A percentile compares a stretch with the other conserved stretches of the same genome.
Evolutionary conservation across 768 basidiomycete genomes (phyloP).

Genomic region (Tulasnella sp.): DNA sequence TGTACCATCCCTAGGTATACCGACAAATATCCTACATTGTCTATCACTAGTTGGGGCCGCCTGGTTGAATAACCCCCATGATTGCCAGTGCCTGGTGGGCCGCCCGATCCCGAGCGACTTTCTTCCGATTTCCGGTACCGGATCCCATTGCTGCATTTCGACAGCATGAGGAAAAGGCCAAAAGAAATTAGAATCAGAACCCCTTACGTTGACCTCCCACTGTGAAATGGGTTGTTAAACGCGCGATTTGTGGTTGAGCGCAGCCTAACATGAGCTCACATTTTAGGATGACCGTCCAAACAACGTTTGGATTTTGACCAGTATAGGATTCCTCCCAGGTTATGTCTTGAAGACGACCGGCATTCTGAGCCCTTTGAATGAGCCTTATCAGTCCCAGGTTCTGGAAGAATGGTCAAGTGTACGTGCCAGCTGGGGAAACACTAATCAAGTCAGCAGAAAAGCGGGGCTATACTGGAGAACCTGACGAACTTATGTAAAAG

Average conservation of each 20-base stretch:
- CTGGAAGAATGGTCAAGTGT: not conserved
- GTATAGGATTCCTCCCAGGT: not conserved
- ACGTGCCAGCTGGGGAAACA: not conserved
- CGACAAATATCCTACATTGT: not conserved
- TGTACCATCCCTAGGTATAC: not conserved
- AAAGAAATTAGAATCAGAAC: not conserved
- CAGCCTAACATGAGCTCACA: not conserved
- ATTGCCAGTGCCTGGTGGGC: slow-evolving; percentile 1
- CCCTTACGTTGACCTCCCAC: not conserved
- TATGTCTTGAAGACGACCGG: not conserved
- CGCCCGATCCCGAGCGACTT: not conserved
- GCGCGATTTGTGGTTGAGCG: not conserved
- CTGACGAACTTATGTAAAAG: not conserved
- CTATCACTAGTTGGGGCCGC: not conserved
- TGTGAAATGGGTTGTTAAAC: not conserved
- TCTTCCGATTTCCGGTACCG: not conserved
- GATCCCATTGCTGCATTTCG: not conserved
- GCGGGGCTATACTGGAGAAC: not conserved
- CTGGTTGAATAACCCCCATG: not conserved
- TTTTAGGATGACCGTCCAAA: not conserved
- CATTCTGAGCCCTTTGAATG: not conserved
- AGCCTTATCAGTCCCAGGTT: not conserved
- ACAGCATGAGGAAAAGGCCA: not conserved
- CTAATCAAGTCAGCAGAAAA: not conserved
- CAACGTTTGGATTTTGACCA: not conserved